Evolutionary conservation across 352 stramenopile genomes (phyloP), one percentile per base, ranked within the genome.

Genomic region (Phytophthora gonapodyides): DNA sequence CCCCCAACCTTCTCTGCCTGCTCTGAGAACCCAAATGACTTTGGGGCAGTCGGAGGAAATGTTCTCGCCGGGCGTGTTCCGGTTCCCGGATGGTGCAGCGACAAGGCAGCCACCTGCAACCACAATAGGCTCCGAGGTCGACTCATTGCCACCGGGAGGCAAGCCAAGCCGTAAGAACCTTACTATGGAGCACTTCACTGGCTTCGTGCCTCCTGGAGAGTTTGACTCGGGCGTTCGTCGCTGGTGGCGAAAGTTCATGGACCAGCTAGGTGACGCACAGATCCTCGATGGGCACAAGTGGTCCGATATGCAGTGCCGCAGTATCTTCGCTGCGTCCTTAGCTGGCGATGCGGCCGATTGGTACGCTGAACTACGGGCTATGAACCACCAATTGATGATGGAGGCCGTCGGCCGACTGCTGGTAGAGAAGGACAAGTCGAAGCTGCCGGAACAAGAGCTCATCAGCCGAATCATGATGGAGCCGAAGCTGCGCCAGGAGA

Each of bases 371-470:
- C 21, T 24, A 47, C 41, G n/a, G 5, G 33, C 41, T 2, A 9
- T 15, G n/a, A 8, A 27, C 1, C 41, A 15, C 27, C 16, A 5
- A 33, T 47, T 15, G n/a, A 47, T 3, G 21, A 24, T 24, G 21
- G 21, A 24, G 1, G 21, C 3, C 3, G 21, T 24, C 2, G 21
- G 21, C 21, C 21, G 21, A 24, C 21, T 24, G 21, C 21, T 24
- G 21, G 21, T 24, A 24, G 21, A 24, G 1, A 24, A 24, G 21
- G 1, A 30, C 5, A 47, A 8, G 41, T 16, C 16, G 10, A 47
- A 47, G 15, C 7, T 47, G 16, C 27, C 41, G 8, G 41, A 47
- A 10, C 41, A 47, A 47, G 41, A 47, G 31, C 7, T 47, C 21
- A 24, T 24, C 21, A 3, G 21, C 21, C 21, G 21, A 24, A 24